Conservation (phyloP, 352 stramenopile species). For the Peronosclerospora sorghi region DNA sequence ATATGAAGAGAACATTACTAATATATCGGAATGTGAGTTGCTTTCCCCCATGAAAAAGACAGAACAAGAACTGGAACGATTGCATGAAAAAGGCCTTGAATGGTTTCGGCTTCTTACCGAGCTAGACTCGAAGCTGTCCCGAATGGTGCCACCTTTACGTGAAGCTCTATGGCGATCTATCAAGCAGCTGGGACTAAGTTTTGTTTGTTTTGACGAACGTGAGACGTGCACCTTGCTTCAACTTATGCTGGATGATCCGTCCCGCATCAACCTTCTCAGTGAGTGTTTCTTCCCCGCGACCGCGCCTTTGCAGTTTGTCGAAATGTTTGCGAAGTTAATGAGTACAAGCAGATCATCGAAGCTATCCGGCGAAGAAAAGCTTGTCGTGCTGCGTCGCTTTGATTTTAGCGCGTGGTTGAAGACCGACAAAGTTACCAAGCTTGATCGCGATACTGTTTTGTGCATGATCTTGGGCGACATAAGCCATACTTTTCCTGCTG, state of each 20-base stretch:
- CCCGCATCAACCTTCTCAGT: constrained; percentile 63
- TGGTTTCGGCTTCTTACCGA: constrained; percentile 76
- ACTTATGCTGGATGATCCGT: constrained; percentile 78
- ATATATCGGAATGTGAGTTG: constrained; percentile 1
- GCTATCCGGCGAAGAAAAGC: constrained; percentile 59
- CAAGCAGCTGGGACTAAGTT: constrained; percentile 64
- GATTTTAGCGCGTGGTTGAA: constrained; percentile 72
- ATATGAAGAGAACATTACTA: constrained; percentile 9
- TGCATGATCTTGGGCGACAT: constrained; percentile 72
- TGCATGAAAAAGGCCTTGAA: constrained; percentile 69
- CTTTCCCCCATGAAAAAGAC: constrained; percentile 12
- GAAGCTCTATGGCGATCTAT: constrained; percentile 77
- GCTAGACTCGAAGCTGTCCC: constrained; percentile 67
- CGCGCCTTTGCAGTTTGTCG: constrained; percentile 62
- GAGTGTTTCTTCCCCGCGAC: constrained; percentile 75
- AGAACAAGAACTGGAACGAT: constrained; percentile 28
- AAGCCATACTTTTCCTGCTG: constrained; percentile 37
- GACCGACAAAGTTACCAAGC: constrained; percentile 41
- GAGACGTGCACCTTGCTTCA: constrained; percentile 74
- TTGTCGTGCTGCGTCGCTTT: constrained; percentile 60
- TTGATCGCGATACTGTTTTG: constrained; percentile 74
- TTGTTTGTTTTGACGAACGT: constrained; percentile 73
- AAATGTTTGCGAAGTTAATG: constrained; percentile 85
- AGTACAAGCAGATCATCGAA: constrained; percentile 55
- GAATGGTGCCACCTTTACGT: constrained; percentile 74